Base-by-base conservation (phyloP, 2,329 filamentous ascomycete species). In the Colletotrichum musae region DNA sequence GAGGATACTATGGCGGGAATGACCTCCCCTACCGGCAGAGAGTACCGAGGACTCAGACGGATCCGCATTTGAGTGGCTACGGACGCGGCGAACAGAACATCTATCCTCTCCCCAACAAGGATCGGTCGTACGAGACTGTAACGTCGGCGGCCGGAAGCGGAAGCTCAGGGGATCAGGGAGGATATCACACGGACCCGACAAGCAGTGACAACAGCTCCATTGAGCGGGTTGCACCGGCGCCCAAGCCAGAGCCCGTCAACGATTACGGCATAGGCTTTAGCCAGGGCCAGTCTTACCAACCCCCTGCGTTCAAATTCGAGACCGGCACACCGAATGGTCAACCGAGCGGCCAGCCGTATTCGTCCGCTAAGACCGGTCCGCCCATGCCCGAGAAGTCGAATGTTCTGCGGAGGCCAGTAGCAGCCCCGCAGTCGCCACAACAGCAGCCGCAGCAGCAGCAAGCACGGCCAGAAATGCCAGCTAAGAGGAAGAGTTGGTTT, bases 141-240 rank as follows among this genome's bases (percentile, higher is more conserved):
- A 92, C 92, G 45, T 94, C 93, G 13, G 92, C 91, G 69, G 90
- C 91, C 12, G 91, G 90, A 24, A 93, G 91, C 75, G 93, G 91
- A 58, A 92, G 89, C 73, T 89, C 91, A 72, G 90, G 84, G 62
- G 94, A 97, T 67, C 91, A 91, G 13, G 91, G 89, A 77, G 91
- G 91, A 64, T 95, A 96, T 79, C 91, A 92, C 72, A 97, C 94
- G 69, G 94, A 97, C 77, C 95, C 93, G 50, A 83, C 87, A 64
- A 96, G 93, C 82, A 97, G 94, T 77, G 93, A 97, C 77, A 97
- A 97, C 82, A 97, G 94, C 82, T 97, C 94, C 2, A 89, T 97
- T 74, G 94, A 97, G 77, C 91, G 94, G 71, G 84, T 91, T 26
- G 87, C 90, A 59, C 84, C 85, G 5, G 82, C 85, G 43, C 87